A percentile compares a stretch with the other conserved stretches of the same genome.
These are phyloP conservation scores for Penicillium desertorum DNA, from an alignment of 495 filamentous ascomycete genomes.

Conservation along the genomic window DNA sequence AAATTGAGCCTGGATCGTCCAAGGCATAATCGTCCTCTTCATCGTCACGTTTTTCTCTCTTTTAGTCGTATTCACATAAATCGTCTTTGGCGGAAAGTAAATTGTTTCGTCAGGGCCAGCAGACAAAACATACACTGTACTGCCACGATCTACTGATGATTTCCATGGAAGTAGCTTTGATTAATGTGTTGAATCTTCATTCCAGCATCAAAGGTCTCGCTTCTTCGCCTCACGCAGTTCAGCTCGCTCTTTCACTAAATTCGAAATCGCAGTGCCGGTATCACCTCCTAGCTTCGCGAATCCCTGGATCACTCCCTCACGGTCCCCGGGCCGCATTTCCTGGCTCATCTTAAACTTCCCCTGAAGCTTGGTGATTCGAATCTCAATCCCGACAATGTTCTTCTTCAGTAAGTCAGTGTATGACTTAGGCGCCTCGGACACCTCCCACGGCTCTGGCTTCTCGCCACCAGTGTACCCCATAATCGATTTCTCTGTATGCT, in stretches of 20 bases:
- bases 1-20: too few species aligned
- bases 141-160: not conserved
- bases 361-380: constrained; percentile 47
- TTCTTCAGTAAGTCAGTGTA: constrained; percentile 53
- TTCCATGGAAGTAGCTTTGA: not conserved
- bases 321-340: constrained; percentile 49
- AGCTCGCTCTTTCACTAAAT: constrained; percentile 45
- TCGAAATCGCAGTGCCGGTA: constrained; percentile 38
- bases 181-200: not conserved
- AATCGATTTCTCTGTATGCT: constrained; percentile 36
- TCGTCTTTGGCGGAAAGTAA: too few species aligned
- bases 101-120: too few species aligned
- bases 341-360: constrained; percentile 62
- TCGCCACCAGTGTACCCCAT: constrained; percentile 42
- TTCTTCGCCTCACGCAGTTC: constrained; percentile 1
- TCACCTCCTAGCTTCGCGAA: constrained; percentile 48
- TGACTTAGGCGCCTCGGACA: constrained; percentile 48
- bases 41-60: too few species aligned
- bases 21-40: too few species aligned
- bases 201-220: not conserved
- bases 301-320: constrained; percentile 49
- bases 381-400: constrained; percentile 55
- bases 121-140: too few species aligned
- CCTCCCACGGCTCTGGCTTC: constrained; percentile 41
- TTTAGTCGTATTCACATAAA: too few species aligned